Conservation (phyloP, 495 filamentous ascomycete species). For the Astrothelium subdiscretum region DNA sequence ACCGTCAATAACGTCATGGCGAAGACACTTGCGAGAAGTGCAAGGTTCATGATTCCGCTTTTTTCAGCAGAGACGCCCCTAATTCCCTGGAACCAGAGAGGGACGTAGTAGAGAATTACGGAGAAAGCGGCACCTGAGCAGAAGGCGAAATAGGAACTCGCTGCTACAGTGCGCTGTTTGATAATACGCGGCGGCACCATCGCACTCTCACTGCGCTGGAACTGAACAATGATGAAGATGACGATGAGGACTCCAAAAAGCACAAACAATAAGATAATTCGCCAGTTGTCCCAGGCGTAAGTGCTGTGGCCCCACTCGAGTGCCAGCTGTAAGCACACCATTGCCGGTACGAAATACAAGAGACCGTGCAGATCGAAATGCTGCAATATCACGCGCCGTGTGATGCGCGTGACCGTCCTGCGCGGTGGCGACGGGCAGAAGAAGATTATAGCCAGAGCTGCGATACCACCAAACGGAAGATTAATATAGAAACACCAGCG, state of each 20-base stretch:
- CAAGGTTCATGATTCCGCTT: slow-evolving; percentile 42
- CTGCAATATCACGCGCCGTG: neutral
- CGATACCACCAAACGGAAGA: slow-evolving; percentile 46
- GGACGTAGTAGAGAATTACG: slow-evolving; percentile 45
- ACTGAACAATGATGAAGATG: slow-evolving; percentile 39
- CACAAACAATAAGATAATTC: slow-evolving; percentile 31
- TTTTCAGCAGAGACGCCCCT: slow-evolving; percentile 32
- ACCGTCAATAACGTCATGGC: slow-evolving; percentile 26
- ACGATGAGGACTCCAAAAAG: slow-evolving; percentile 36
- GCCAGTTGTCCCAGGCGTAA: slow-evolving; percentile 38
- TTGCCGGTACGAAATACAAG: slow-evolving; percentile 37
- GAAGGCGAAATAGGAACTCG: slow-evolving; percentile 27
- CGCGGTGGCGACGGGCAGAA: slow-evolving; percentile 42
- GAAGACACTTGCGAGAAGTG: slow-evolving; percentile 34
- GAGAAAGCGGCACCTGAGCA: slow-evolving; percentile 29
- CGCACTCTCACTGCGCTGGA: slow-evolving; percentile 2
- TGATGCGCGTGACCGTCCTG: slow-evolving; percentile 11
- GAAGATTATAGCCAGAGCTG: slow-evolving; percentile 45
- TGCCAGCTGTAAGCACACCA: slow-evolving; percentile 49
- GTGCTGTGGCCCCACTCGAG: slow-evolving; percentile 52
- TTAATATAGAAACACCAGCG: slow-evolving; percentile 56
- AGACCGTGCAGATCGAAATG: slow-evolving; percentile 44
- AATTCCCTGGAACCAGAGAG: slow-evolving; percentile 53
- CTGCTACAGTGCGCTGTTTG: slow-evolving; percentile 31
- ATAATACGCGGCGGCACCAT: slow-evolving; percentile 35